Conservation (phyloP, 495 filamentous ascomycete genomes). For the Tuber umbilicatum region DNA sequence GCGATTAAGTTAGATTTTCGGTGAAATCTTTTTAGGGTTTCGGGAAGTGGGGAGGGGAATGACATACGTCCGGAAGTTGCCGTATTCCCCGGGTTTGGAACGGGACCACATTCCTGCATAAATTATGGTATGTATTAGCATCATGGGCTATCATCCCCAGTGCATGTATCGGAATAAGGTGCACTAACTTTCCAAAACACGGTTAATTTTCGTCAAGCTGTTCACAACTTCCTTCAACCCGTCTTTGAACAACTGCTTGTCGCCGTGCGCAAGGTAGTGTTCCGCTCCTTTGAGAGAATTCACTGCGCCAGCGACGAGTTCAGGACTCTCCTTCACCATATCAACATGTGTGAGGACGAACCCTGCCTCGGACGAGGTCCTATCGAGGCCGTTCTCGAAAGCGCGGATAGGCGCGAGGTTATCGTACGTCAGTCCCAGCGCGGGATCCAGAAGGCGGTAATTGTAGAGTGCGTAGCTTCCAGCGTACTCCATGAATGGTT, state of each 20-base stretch:
- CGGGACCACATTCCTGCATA: conserved; percentile 71
- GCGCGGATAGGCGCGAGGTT: conserved; percentile 82
- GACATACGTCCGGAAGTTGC: conserved; percentile 62
- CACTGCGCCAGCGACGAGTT: conserved; percentile 61
- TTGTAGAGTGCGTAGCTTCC: conserved; percentile 89
- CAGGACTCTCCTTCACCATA: conserved; percentile 73
- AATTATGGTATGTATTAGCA: conserved; percentile 16
- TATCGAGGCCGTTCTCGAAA: conserved; percentile 80
- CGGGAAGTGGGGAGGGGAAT: neutral
- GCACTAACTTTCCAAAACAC: conserved; percentile 65
- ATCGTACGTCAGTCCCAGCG: conserved; percentile 59
- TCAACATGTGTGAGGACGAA: conserved; percentile 79
- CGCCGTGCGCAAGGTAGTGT: conserved; percentile 33
- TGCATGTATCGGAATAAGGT: neutral
- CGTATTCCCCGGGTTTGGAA: conserved; percentile 70
- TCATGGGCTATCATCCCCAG: conserved; percentile 13
- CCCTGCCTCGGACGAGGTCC: conserved; percentile 79
- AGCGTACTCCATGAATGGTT: conserved; percentile 93
- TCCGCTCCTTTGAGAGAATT: conserved; percentile 57
- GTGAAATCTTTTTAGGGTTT: neutral
- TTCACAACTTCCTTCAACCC: conserved; percentile 56
- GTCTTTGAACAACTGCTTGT: conserved; percentile 56
- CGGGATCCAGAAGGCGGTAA: conserved; percentile 63
- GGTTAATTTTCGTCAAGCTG: conserved; percentile 65
- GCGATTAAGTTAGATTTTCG: neutral